Conservation (phyloP, 805 yeast species). For the Lipomyces anomalus region DNA sequence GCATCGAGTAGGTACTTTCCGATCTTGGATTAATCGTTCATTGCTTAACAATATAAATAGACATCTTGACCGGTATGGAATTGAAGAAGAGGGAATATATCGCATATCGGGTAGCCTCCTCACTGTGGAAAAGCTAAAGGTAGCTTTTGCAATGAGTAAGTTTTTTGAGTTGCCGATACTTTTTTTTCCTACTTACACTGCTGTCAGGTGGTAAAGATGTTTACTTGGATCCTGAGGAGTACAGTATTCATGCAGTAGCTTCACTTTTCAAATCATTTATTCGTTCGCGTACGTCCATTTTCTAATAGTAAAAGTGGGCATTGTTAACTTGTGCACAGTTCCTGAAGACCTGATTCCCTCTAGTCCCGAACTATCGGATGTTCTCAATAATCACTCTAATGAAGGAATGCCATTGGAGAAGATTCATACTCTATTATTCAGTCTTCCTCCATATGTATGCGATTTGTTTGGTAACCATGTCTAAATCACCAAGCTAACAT, state of each 20-base stretch:
- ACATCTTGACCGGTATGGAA: slow-evolving; percentile 25
- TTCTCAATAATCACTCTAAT: neutral
- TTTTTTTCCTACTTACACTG: neutral
- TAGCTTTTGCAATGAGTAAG: slow-evolving; percentile 23
- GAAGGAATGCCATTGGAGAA: slow-evolving; percentile 22
- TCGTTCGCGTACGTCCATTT: slow-evolving; percentile 20
- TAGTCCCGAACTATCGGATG: neutral
- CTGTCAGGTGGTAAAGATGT: slow-evolving; percentile 8
- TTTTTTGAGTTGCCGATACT: slow-evolving; percentile 1
- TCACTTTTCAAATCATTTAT: slow-evolving; percentile 30
- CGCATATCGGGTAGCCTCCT: slow-evolving; percentile 29
- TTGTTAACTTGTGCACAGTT: slow-evolving; percentile 9
- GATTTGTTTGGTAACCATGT: too few species aligned
- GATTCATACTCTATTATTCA: slow-evolving; percentile 14
- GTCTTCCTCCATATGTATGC: slow-evolving; percentile 13
- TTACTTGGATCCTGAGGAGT: slow-evolving; percentile 21
- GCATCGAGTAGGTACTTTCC: slow-evolving; percentile 18
- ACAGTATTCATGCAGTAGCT: slow-evolving; percentile 31
- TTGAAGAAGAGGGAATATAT: slow-evolving; percentile 32
- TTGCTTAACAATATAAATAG: neutral
- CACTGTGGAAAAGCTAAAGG: slow-evolving; percentile 24
- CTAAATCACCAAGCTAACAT: too few species aligned
- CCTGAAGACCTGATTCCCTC: slow-evolving; percentile 28
- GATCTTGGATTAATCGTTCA: neutral
- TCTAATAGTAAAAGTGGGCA: too few species aligned